Base-by-base conservation (phyloP, 2,329 filamentous ascomycete species). In the Chaetomium sp. region DNA sequence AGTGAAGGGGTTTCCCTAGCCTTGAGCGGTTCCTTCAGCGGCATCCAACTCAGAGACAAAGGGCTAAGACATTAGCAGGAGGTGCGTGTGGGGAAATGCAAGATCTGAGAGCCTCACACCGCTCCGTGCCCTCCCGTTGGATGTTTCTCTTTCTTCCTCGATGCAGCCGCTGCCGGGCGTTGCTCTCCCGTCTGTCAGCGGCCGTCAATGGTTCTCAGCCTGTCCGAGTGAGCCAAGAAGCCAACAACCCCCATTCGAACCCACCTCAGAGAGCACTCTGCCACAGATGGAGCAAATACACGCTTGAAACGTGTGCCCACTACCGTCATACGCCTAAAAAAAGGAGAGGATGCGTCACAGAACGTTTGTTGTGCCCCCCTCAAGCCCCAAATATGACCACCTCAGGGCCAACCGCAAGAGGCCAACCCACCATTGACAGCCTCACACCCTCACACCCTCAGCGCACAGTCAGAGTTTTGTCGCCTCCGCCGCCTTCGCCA, bases 31-130 rank as follows among this genome's bases (percentile, higher is more conserved):
- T 43, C 41, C 34, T 59, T 41, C 50, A 53, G 35, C 54, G 46
- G 58, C 61, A 62, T 61, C 59, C 38, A 58, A 54, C 14, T 56
- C 35, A 49, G 36, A 51, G 46, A 45, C 12, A 19, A 33, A n/a
- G 37, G 40, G 49, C 36, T 34, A 8, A 42, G 6, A 48, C 44
- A 36, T 10, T 10, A 8, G 43, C 6, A 47, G 6, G 12, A 49
- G 54, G 54, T 12, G 52, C 43, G 44, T 45, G 55, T 50, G 53
- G 46, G 36, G 49, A 44, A 14, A 58, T 54, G 52, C 56, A 47
- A 49, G 50, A 53, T 55, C 40, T 32, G 49, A 35, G 61, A 58
- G 46, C 40, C 32, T 48, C 52, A 60, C 59, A 59, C 56, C 57
- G 62, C 59, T 54, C 41, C 8, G 19, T 4, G 36, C 9, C 4